Evolutionary conservation across 371 early-diverging fungal genomes (phyloP).

Genomic region (Lichtheimia ornata): DNA sequence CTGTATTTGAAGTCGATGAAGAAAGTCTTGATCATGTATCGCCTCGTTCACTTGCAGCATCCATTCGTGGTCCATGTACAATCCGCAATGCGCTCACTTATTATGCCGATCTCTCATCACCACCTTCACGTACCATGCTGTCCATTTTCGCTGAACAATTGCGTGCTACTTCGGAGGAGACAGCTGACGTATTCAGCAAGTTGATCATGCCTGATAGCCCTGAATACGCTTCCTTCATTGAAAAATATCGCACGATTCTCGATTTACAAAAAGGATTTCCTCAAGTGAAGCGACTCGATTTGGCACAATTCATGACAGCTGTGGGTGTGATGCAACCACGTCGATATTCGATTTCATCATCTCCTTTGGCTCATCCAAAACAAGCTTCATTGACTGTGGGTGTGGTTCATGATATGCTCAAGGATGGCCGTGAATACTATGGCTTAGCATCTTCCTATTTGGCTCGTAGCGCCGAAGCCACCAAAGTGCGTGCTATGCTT

Average conservation of each 20-base stretch:
- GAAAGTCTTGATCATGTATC: slow-evolving; percentile 26
- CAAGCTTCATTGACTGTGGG: slow-evolving; percentile 39
- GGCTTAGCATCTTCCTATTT: slow-evolving; percentile 48
- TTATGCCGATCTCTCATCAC: slow-evolving; percentile 49
- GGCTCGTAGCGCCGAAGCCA: background rate
- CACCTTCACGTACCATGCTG: slow-evolving; percentile 49
- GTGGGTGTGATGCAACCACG: slow-evolving; percentile 53
- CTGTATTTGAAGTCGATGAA: slow-evolving; percentile 49
- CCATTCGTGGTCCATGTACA: slow-evolving; percentile 48
- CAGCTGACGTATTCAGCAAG: slow-evolving; percentile 33
- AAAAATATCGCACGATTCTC: slow-evolving; percentile 46
- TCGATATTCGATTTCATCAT: slow-evolving; percentile 61
- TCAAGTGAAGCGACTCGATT: slow-evolving; percentile 43
- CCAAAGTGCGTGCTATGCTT: slow-evolving; percentile 30
- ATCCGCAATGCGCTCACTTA: slow-evolving; percentile 49
- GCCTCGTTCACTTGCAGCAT: slow-evolving; percentile 50
- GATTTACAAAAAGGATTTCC: slow-evolving; percentile 49
- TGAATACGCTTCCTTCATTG: slow-evolving; percentile 43
- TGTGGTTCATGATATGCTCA: slow-evolving; percentile 41
- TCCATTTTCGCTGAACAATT: slow-evolving; percentile 44
- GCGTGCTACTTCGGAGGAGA: slow-evolving; percentile 28
- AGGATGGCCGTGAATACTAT: slow-evolving; percentile 34
- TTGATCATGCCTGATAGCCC: slow-evolving; percentile 42
- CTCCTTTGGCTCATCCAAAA: slow-evolving; percentile 32
- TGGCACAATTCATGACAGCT: slow-evolving; percentile 48